Evolutionary conservation across 1,284 basidiomycete species (phyloP), one percentile per base, ranked within the genome.

Genomic region (Moniliophthora roreri): DNA sequence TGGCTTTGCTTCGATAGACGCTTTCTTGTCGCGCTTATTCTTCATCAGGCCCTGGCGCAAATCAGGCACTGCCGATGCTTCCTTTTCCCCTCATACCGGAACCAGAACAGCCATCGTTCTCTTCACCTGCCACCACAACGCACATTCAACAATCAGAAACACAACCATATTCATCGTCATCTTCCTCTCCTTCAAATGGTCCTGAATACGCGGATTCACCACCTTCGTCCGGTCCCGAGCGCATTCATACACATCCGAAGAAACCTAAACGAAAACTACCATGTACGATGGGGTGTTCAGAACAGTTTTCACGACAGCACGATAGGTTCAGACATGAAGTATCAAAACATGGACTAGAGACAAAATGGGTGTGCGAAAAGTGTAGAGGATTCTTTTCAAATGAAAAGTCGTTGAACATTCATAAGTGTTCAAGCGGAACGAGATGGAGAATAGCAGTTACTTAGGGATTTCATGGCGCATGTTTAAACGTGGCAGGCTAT

Each of bases 251-350:
- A 10, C 20, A 28, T 20, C 28, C 15, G 34, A 34, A 36, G 20
- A 28, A 35, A 34, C 46, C 36, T 54, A 32, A 32, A 32, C 28
- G 28, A 32, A 32, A 32, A 11, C 28, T 54, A 32, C 49, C 39
- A 13, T 54, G 53, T 38, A 54, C 53, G 20, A 15, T 45, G 20
- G 53, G 53, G 9, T 54, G 53, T 28, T 18, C 23, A 10, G 53
- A 54, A 36, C 35, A 38, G 26, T 54, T 54, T 32, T 51, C 48
- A 16, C 48, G 53, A 4, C 48, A 50, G 35, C 53, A 54, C 21
- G 53, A 54, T 46, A 26, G 53, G 34, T 47, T 54, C 28, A 35
- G 53, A 44, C 53, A 54, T 34, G 53, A 54, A 32, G 53, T 54
- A 8, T 26, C 38, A 8, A 50, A 54, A 21, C 53, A 54, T 45